phyloP scores from a whole-genome alignment of 2,329 filamentous ascomycete species.

The Alternaria viburni region DNA sequence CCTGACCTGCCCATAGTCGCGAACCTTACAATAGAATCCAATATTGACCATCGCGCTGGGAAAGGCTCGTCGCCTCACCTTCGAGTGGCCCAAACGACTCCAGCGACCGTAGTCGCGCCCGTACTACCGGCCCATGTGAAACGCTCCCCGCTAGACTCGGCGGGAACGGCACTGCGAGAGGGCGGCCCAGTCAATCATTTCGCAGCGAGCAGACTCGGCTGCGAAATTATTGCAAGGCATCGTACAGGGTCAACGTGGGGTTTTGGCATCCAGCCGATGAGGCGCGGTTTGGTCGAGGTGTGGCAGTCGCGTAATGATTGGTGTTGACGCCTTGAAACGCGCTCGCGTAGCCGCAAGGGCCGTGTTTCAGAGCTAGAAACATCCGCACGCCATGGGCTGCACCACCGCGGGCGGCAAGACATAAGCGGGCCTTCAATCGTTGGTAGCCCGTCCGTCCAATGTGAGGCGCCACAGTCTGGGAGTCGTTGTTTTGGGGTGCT shows the following conservation, averaged over 20 bases:
- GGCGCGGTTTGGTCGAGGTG: slow-evolving; percentile 36
- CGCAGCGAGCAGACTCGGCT: slow-evolving; percentile 14
- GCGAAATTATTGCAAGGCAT: slow-evolving; percentile 5
- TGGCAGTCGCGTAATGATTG: slow-evolving; percentile 44
- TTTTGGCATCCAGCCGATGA: slow-evolving; percentile 29
- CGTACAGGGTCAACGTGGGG: slow-evolving; percentile 7
- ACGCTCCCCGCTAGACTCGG: slow-evolving; percentile 24
- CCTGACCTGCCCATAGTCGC: slow-evolving; percentile 28
- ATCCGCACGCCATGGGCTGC: slow-evolving; percentile 19
- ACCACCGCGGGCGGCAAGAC: slow-evolving; percentile 41
- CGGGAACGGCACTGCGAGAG: slow-evolving; percentile 18
- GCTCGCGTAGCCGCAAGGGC: slow-evolving; percentile 27
- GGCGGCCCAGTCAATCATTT: slow-evolving; percentile 19
- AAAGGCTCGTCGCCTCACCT: slow-evolving; percentile 26
- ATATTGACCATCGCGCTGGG: slow-evolving; percentile 37
- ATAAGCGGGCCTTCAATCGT: slow-evolving; percentile 25
- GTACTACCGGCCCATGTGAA: slow-evolving; percentile 33
- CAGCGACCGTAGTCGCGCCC: slow-evolving; percentile 23
- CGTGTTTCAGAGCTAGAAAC: slow-evolving; percentile 43
- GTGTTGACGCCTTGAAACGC: slow-evolving; percentile 35
- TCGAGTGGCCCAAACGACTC: slow-evolving; percentile 45
- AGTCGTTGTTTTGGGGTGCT: slow-evolving; percentile 4
- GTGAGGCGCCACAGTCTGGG: slow-evolving; percentile 12
- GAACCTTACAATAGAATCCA: slow-evolving; percentile 38
- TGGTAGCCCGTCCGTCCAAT: slow-evolving; percentile 15